These are phyloP conservation scores for Dioscorea dumetorum DNA, from an alignment of 106 monocot genomes.

Conservation along the genomic window DNA sequence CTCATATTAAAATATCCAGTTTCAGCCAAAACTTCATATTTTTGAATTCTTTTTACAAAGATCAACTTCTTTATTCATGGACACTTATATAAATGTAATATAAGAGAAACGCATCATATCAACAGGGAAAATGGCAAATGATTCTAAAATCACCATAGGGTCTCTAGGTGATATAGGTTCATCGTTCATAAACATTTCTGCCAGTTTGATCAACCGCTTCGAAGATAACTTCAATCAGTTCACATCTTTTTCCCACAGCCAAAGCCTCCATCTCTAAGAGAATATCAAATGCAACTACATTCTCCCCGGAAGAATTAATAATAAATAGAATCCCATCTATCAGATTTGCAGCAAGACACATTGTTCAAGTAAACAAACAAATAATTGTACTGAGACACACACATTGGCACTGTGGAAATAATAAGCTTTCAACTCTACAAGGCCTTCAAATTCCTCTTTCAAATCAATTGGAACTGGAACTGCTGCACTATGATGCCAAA, in stretches of 20 bases:
- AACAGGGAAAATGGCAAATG: no score
- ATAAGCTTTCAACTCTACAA: slow-evolving; percentile 83
- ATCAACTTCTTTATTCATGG: no score
- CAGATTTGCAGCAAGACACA: no score
- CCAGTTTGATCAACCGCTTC: slow-evolving; percentile 96
- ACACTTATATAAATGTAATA: no score
- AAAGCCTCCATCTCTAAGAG: slow-evolving; percentile 57
- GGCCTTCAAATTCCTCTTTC: slow-evolving; percentile 95
- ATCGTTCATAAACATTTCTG: slow-evolving; percentile 88
- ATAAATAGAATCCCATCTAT: not conserved
- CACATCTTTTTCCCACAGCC: slow-evolving; percentile 66
- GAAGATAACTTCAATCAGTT: slow-evolving; percentile 93
- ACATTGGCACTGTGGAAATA: slow-evolving; percentile 85
- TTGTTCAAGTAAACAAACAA: no score
- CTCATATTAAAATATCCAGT: no score
- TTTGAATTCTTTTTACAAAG: no score
- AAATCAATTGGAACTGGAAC: slow-evolving; percentile 94
- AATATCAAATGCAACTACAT: slow-evolving; percentile 61
- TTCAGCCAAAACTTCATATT: no score
- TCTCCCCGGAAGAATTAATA: slow-evolving; percentile 48
- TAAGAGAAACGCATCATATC: no score
- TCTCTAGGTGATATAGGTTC: slow-evolving; percentile 67
- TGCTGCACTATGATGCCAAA: slow-evolving; percentile 94
- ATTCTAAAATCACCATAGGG: slow-evolving; percentile 44
- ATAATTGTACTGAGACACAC: slow-evolving; percentile 22